phyloP scores from a whole-genome alignment of 768 basidiomycete genomes.

The Mycena maculata region DNA sequence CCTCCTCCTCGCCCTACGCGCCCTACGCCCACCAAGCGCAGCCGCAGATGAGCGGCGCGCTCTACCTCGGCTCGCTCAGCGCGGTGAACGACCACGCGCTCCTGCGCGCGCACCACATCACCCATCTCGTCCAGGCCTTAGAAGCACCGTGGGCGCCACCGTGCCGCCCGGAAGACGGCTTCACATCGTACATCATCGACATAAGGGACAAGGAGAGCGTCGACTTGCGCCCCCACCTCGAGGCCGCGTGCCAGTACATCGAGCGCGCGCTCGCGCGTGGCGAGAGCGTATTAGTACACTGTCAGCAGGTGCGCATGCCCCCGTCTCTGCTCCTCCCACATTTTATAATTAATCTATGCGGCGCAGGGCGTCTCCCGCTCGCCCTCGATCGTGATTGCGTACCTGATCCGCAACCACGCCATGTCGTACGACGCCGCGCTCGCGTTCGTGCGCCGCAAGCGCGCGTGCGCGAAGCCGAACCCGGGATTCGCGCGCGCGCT shows the following conservation, averaged over 20 bases:
- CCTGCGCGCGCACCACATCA: conserved; percentile 59
- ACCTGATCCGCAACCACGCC: conserved; percentile 78
- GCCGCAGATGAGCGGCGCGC: conserved; percentile 54
- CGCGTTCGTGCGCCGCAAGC: conserved; percentile 68
- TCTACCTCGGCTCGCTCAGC: conserved; percentile 75
- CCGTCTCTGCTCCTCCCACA: neutral
- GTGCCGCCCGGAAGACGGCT: conserved; percentile 53
- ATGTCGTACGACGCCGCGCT: conserved; percentile 79
- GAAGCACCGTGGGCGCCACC: conserved; percentile 72
- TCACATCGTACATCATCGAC: conserved; percentile 71
- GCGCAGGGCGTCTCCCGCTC: conserved; percentile 81
- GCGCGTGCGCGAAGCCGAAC: conserved; percentile 83
- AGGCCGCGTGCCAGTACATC: conserved; percentile 75
- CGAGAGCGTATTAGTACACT: conserved; percentile 79
- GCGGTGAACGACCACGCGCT: conserved; percentile 69
- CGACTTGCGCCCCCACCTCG: conserved; percentile 76
- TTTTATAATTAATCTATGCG: conserved; percentile 19
- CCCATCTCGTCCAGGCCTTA: conserved; percentile 71
- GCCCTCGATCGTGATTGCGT: conserved; percentile 81
- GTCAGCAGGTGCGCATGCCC: conserved; percentile 74
- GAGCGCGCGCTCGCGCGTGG: conserved; percentile 69
- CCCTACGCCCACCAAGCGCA: conserved; percentile 28
- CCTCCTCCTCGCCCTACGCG: conserved; percentile 28
- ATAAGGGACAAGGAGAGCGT: conserved; percentile 71
- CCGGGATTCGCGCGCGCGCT: conserved; percentile 75